Evolutionary conservation across 225 moss, liverwort and hornwort genomes (phyloP), one percentile per base, ranked within the genome.

Genomic region (Polytrichum formosum): DNA sequence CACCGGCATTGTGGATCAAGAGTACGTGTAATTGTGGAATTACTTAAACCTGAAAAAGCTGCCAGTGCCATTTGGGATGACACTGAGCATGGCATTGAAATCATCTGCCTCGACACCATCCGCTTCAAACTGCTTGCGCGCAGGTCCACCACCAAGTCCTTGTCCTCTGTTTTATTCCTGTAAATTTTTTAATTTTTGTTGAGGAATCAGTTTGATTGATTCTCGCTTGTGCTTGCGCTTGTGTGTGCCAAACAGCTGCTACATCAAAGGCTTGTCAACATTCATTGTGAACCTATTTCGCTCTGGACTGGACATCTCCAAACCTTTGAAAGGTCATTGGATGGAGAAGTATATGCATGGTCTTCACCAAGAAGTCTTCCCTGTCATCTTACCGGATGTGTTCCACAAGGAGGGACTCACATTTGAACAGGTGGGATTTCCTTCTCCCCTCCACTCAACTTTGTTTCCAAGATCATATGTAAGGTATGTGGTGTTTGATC

Each of bases 11-110:
- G 85, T 65, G 82, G 80, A 9, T 72, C 82, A 16, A 37, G 58
- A 26, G 71, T 89, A 63, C 78, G 88, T 58, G 80, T 89, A 23
- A 76, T 89, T 60, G 82, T 89, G 60, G 88, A 89, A 70, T 72
- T 89, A 19, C 75, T 89, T 1, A 83, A 89, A 66, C 85, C 88
- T 5, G 88, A 89, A 70, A 85, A 74, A 60, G 74, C 67, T 55
- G 75, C 83, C 3, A 89, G 82, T 71, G 88, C 88, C 30, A 83
- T 89, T 30, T 89, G 88, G 88, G 88, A 89, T 63, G 88, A 89
- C 58, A 82, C 88, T 20, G 80, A 78, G 19, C 65, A 73, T 30
- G 78, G 72, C 28, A 85, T 89, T 35, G 88, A 89, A 68, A 85
- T 89, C 26, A 89, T 89, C n/a, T 89, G 88, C 61, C 84, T 79